Base-by-base conservation (phyloP, 2,329 filamentous ascomycete genomes). In the Taxawa tesnikishii region DNA sequence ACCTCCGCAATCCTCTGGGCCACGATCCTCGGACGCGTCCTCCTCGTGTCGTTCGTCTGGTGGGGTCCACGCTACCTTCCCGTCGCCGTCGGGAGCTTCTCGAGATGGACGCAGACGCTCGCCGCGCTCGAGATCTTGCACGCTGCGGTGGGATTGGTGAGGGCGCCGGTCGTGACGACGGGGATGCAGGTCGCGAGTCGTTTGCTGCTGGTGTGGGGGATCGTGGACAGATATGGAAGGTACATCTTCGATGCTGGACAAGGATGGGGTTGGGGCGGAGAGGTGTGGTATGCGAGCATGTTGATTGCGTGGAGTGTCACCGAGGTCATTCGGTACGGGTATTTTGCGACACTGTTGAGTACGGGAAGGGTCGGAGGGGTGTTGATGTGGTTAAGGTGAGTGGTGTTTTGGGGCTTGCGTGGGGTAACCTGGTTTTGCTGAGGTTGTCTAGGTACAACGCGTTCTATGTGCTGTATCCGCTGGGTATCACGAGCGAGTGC, bases 311-410 rank as follows among this genome's bases (percentile, higher is more conserved):
- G 90, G 88, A 79, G 75, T 42, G 57, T 83, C 37, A 94, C 90
- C 38, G 90, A 98, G 62, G 81, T 94, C 32, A 79, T 94, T 47
- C 79, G 90, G 33, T 98, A 98, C 68, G 72, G 74, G 29, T 98
- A 83, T 68, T 96, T 96, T 54, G 80, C 82, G 21, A 68, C 85
- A 47, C 75, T 74, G 45, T 70, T 90, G 18, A 61, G 65, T 41
- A 45, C 55, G 33, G 49, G 64, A 45, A 45, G 45, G 0, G 72
- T 80, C 17, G 83, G 85, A 0, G 53, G 48, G 1, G 62, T 68
- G 38, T 68, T 94, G 51, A 75, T 74, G 23, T 93, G 84, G 81
- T 63, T 92, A 57, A 69, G 85, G 46, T 25, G 23, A 26, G 14
- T 25, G 18, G 6, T 13, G 10, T 12, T 39, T 31, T 12, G 31